Evolutionary conservation across 148 eudicot species (phyloP).

Genomic region (Tetragonia tetragonoides): DNA sequence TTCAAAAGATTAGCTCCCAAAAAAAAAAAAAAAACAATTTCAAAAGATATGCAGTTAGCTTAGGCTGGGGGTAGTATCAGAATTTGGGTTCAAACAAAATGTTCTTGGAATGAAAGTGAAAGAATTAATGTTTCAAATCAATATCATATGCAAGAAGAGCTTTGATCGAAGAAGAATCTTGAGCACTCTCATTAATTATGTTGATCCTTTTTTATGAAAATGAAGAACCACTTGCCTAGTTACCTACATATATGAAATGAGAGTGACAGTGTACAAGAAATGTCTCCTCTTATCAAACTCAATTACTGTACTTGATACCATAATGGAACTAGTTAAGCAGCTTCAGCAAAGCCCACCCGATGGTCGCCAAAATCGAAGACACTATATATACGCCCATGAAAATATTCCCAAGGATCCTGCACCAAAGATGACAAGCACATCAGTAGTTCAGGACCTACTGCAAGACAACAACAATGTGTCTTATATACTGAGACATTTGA

Average conservation of each 20-base stretch:
- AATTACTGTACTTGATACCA: neutral
- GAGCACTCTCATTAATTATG: too few relatives aligned
- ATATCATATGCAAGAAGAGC: too few relatives aligned
- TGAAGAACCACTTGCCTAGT: too few relatives aligned
- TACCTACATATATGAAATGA: neutral
- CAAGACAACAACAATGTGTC: neutral
- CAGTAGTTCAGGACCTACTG: neutral
- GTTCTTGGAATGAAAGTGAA: too few relatives aligned
- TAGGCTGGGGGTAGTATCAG: too few relatives aligned
- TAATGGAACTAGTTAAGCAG: conserved; percentile 3
- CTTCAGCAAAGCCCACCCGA: conserved; percentile 35
- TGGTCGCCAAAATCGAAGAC: conserved; percentile 27
- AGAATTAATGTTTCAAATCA: too few relatives aligned
- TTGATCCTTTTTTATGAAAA: too few relatives aligned
- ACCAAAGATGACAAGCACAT: neutral
- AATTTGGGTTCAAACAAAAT: too few relatives aligned
- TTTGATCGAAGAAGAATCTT: too few relatives aligned
- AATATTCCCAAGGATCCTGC: conserved; percentile 33
- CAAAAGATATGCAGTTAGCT: too few relatives aligned
- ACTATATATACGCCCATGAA: conserved; percentile 28
- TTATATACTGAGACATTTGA: neutral
- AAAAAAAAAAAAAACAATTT: too few relatives aligned
- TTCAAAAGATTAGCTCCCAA: too few relatives aligned
- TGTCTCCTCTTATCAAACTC: neutral
- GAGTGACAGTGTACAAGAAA: neutral